Percentiles rank a stretch among this genome's conserved stretches.
These are phyloP conservation scores for Colletotrichum camelliae DNA, from an alignment of 2,329 filamentous ascomycete species.

Conservation along the genomic window DNA sequence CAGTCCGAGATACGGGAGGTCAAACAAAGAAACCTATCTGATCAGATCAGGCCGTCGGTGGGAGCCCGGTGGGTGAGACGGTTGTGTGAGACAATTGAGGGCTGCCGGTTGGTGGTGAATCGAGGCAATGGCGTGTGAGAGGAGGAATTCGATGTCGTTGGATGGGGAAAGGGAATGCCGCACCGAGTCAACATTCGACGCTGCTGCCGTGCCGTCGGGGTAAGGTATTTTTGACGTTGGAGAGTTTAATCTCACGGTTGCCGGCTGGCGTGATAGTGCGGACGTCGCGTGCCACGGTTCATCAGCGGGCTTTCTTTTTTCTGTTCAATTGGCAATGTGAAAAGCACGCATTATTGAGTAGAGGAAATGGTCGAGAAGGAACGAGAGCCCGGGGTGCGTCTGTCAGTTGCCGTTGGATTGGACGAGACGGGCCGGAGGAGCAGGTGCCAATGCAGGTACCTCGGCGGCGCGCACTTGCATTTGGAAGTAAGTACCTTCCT, in stretches of 20 bases:
- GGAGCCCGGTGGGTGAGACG: background rate
- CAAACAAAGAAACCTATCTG: background rate
- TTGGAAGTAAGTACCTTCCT: background rate
- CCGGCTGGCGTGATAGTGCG: background rate
- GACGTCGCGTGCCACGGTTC: background rate
- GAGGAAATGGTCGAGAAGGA: background rate
- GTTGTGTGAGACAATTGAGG: background rate
- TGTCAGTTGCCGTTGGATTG: slow-evolving; percentile 15
- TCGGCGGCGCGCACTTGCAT: background rate
- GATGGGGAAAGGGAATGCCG: background rate
- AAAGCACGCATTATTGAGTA: background rate
- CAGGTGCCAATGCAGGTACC: slow-evolving; percentile 19
- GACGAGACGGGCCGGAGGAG: background rate
- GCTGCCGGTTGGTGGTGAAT: background rate
- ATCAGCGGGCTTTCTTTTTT: background rate
- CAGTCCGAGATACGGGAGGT: background rate
- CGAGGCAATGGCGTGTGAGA: background rate
- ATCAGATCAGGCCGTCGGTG: background rate
- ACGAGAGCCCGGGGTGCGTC: background rate
- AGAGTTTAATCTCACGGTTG: background rate
- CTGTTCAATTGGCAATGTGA: background rate
- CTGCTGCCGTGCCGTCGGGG: background rate
- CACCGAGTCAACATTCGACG: background rate
- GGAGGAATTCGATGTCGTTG: background rate
- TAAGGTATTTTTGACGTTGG: background rate